Evolutionary conservation across 192 early-diverging fungal genomes (phyloP).

Genomic region (Piromyces finnis): DNA sequence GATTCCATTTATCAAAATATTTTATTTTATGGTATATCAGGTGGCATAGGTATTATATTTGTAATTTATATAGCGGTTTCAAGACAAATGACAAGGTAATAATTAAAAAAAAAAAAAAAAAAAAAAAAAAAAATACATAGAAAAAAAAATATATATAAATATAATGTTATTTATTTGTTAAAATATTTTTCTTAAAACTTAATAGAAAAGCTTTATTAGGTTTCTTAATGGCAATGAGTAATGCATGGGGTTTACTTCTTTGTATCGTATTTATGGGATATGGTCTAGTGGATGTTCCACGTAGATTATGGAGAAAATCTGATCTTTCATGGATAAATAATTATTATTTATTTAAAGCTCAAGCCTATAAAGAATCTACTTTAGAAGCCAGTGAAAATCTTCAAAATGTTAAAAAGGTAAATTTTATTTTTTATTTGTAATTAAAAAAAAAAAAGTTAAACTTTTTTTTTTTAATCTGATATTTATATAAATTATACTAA

Average conservation of each 20-base stretch:
- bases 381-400: constrained; percentile 74
- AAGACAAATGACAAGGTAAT: not conserved
- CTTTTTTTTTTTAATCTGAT: no score
- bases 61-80: constrained; percentile 50
- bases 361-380: constrained; percentile 55
- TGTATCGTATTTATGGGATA: constrained; percentile 82
- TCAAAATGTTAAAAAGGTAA: constrained; percentile 29
- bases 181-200: not conserved
- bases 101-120: no score
- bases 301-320: constrained; percentile 62
- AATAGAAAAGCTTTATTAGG: constrained; percentile 43
- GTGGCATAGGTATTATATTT: constrained; percentile 43
- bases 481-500: no score
- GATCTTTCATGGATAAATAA: constrained; percentile 36
- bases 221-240: constrained; percentile 79
- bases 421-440: not conserved
- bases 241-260: constrained; percentile 83
- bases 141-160: no score
- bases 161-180: no score
- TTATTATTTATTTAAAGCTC: constrained; percentile 44
- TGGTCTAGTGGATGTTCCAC: constrained; percentile 77
- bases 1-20: constrained; percentile 65
- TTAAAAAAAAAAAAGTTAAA: no score
- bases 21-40: constrained; percentile 57
- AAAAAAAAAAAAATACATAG: no score